Evolutionary conservation across 2,329 filamentous ascomycete genomes (phyloP), one percentile per base, ranked within the genome.

Genomic region (Calonectria fujianensis): DNA sequence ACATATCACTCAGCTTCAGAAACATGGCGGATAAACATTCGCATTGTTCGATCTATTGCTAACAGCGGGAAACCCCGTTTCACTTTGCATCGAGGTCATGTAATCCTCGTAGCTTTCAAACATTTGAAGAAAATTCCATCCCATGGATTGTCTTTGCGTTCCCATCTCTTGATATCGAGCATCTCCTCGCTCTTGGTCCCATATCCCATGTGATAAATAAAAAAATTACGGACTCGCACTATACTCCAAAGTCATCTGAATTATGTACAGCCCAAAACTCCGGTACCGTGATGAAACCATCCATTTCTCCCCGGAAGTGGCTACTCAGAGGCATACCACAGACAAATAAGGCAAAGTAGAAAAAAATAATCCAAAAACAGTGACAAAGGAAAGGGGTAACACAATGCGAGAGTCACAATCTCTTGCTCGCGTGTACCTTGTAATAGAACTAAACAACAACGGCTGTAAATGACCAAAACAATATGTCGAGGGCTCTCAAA

Each of bases 191-290:
- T 31, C 59, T 52, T 54, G 32, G 31, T 67, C 70, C 65, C 31
- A 59, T 69, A 50, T 24, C 48, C 68, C 39, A 66, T 32, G 24
- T 50, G 18, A 65, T 39, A 69, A 13, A 73, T 45, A 67, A 48
- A 70, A 71, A 70, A 71, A 72, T 39, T 50, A 65, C 32, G 27
- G 27, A 72, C 39, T 68, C 45, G 41, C 31, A 73, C 39, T 69
- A 51, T 61, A 73, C 59, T 73, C 71, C 66, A 63, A 65, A 51
- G 32, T 41, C 51, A 31, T 65, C 27, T 66, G 50, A 57, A 35
- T 63, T 61, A 57, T 66, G 63, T 37, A 73, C 48, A 72, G 20
- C 24, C 67, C 31, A 67, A 72, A 68, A 80, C 78, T 70, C 78
- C 78, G 14, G 29, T 24, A 64, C 78, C 50, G 74, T 37, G 27